phyloP scores from a whole-genome alignment of 129 eudicot genomes.

The Centella asiatica region DNA sequence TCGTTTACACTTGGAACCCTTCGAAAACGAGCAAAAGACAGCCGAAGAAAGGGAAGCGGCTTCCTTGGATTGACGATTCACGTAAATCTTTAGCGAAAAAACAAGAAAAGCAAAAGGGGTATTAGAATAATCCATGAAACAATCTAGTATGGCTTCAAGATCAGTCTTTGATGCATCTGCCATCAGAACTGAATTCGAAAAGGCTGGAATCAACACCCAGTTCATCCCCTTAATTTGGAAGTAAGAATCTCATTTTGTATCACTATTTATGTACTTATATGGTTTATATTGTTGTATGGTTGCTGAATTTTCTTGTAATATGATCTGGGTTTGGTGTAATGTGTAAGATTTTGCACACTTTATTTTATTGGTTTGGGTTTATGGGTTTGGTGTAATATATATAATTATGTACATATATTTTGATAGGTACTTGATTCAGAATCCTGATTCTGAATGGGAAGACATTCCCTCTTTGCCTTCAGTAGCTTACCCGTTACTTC shows the following conservation, averaged over 20 bases:
- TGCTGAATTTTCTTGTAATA: background rate
- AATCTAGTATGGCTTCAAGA: constrained; percentile 36
- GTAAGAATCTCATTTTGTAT: constrained; percentile 17
- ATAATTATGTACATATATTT: background rate
- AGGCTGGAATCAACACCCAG: constrained; percentile 52
- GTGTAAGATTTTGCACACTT: background rate
- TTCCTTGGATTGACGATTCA: background rate
- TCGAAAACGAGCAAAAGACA: too few relatives aligned
- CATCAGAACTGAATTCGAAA: constrained; percentile 56
- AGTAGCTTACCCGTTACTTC: constrained; percentile 64
- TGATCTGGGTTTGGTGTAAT: background rate
- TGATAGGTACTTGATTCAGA: constrained; percentile 57
- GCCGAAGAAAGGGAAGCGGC: too few relatives aligned
- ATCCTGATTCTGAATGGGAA: constrained; percentile 78
- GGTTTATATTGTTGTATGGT: background rate
- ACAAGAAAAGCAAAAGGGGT: background rate
- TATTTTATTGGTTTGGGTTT: too few relatives aligned
- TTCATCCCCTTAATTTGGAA: constrained; percentile 94
- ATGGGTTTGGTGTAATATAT: background rate
- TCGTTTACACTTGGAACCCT: too few relatives aligned
- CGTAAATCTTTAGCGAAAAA: too few relatives aligned
- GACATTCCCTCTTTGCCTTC: constrained; percentile 81
- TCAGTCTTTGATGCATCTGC: constrained; percentile 71
- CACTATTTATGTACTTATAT: background rate
- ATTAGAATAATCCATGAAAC: background rate